Base-by-base conservation (phyloP, 257 asterid species). In the Capsicum chinense region DNA sequence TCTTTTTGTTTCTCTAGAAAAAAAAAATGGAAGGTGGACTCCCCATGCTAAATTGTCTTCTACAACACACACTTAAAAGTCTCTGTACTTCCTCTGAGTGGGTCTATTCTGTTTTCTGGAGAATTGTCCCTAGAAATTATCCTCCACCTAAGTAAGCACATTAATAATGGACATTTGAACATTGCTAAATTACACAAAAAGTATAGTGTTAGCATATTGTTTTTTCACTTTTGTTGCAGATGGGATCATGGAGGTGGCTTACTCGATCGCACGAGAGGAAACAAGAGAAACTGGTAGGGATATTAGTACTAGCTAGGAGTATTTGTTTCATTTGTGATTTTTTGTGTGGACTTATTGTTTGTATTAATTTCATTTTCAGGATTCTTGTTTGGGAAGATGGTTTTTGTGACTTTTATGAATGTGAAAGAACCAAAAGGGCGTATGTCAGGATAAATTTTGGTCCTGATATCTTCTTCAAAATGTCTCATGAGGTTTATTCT, bases 331-430 rank as follows among this genome's bases (percentile, higher is more conserved):
- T 39, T 39, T 21, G 60, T 21, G 44, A 19, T 50, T 19, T 47
- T 12, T 66, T 71, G 5, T 71, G 5, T 68, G 80, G 52, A 17
- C 13, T 69, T 21, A 7, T 58, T 54, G 16, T 56, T 76, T 84
- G 59, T 8, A 17, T 84, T 69, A 0, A 42, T 42, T 83, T 84
- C 54, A 82, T 83, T 87, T 39, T 85, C 92, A 94, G 98, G 98
- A 94, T 93, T 79, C 93, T 94, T 82, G 98, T 94, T 5, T 94
- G 98, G 97, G 98, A 94, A 89, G 98, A 94, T 86, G 97, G 97
- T 13, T 94, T 87, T 85, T 93, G 93, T 84, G 97, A 94, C 87
- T 90, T 93, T 50, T 85, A 16, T 42, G 95, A 90, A 87, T 93
- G 97, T 56, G 95, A 91, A 88, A 81, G 92, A 85, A 90, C 88